Evolutionary conservation across 2,329 filamentous ascomycete genomes (phyloP).

Genomic region (Camptophora hylomeconis): DNA sequence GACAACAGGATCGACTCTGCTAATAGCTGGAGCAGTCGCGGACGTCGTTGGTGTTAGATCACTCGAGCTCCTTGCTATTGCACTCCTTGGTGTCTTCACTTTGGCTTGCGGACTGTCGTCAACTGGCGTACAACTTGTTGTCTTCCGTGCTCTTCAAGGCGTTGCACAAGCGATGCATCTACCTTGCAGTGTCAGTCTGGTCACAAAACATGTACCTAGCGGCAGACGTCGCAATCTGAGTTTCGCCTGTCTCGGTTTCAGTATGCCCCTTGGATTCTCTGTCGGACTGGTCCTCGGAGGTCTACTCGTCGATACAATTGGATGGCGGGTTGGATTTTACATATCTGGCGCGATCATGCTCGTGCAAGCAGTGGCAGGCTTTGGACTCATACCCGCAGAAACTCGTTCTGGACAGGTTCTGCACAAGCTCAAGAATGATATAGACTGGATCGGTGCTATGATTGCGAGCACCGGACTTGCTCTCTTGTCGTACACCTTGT

Average conservation of each 20-base stretch:
- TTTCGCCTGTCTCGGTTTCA: conserved; percentile 37
- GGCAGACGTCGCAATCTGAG: conserved; percentile 38
- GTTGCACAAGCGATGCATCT: conserved; percentile 35
- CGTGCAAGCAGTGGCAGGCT: conserved; percentile 25
- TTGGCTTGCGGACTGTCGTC: conserved; percentile 30
- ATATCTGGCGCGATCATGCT: conserved; percentile 30
- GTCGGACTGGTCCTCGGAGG: conserved; percentile 39
- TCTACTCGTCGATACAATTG: conserved; percentile 33
- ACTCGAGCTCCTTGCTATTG: conserved; percentile 34
- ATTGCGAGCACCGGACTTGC: conserved; percentile 35
- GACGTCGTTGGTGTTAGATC: conserved; percentile 36
- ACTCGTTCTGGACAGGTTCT: conserved; percentile 7
- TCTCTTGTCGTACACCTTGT: conserved; percentile 38
- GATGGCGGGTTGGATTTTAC: conserved; percentile 42
- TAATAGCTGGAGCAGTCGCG: conserved; percentile 37
- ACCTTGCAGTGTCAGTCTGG: conserved; percentile 36
- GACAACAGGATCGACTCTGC: conserved; percentile 36
- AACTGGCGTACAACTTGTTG: conserved; percentile 31
- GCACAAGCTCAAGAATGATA: conserved; percentile 25
- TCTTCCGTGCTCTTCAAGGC: conserved; percentile 34
- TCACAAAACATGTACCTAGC: conserved; percentile 34
- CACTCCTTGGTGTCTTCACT: conserved; percentile 31
- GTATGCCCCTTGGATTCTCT: conserved; percentile 39
- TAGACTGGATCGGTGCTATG: conserved; percentile 41
- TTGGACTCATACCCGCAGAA: conserved; percentile 21